Evolutionary conservation across 2,329 filamentous ascomycete species (phyloP).

Genomic region (Camptophora hylomeconis): DNA sequence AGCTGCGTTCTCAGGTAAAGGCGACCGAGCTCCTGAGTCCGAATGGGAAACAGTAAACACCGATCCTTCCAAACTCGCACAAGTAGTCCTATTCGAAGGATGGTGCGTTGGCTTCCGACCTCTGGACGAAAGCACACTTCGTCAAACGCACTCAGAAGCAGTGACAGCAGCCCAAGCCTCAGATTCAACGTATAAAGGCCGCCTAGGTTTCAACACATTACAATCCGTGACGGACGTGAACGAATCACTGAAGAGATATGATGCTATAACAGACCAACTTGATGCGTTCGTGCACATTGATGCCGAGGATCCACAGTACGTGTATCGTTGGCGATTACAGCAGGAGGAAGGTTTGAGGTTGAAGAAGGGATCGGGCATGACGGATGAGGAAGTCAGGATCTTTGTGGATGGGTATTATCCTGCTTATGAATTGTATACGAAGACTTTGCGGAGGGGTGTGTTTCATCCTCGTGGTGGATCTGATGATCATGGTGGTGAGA

Average conservation of each 20-base stretch:
- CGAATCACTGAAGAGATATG: slow-evolving; percentile 43
- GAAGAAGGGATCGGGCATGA: slow-evolving; percentile 64
- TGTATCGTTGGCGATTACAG: slow-evolving; percentile 73
- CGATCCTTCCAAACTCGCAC: slow-evolving; percentile 25
- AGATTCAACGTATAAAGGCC: slow-evolving; percentile 29
- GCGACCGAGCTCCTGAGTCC: slow-evolving; percentile 54
- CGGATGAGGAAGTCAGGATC: slow-evolving; percentile 59
- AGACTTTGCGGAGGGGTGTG: slow-evolving; percentile 45
- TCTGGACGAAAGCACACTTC: slow-evolving; percentile 41
- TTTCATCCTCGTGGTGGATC: slow-evolving; percentile 26
- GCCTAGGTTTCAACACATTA: slow-evolving; percentile 41
- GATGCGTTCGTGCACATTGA: slow-evolving; percentile 57
- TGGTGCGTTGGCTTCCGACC: slow-evolving; percentile 81
- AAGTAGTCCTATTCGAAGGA: slow-evolving; percentile 71
- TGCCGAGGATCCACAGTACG: slow-evolving; percentile 58
- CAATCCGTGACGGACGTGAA: slow-evolving; percentile 48
- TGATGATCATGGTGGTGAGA: slow-evolving; percentile 11
- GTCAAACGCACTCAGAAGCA: slow-evolving; percentile 40
- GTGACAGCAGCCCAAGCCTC: slow-evolving; percentile 32
- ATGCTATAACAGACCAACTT: slow-evolving; percentile 44
- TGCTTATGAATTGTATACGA: slow-evolving; percentile 57
- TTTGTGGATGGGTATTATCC: slow-evolving; percentile 67
- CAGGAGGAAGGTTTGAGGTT: slow-evolving; percentile 61
- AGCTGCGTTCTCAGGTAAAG: slow-evolving; percentile 59
- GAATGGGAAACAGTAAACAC: slow-evolving; percentile 46